Evolutionary conservation across 495 filamentous ascomycete genomes (phyloP).

Genomic region (Talaromyces proteolyticus): DNA sequence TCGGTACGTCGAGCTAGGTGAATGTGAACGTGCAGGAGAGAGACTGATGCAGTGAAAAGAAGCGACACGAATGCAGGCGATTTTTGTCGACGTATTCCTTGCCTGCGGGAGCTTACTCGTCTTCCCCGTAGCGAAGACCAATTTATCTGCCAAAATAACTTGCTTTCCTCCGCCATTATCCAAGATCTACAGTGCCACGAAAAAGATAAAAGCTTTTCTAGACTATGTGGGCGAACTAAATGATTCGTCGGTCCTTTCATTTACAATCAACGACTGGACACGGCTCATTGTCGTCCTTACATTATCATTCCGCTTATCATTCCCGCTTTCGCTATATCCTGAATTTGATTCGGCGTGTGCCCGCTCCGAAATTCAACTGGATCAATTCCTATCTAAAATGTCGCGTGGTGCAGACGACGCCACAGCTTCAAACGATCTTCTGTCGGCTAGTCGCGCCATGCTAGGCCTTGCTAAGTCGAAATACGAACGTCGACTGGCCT

Average conservation of each 20-base stretch:
- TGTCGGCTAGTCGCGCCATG: constrained; percentile 4
- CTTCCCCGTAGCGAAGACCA: constrained; percentile 4
- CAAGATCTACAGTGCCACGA: not conserved
- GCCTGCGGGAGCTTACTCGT: constrained; percentile 1
- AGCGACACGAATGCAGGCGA: constrained; percentile 5
- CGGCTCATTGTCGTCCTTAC: constrained; percentile 4
- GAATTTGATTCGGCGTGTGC: constrained; percentile 4
- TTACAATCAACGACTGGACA: constrained; percentile 7
- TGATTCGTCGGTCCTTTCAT: constrained; percentile 1
- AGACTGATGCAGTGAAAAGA: not conserved
- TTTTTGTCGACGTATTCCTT: constrained; percentile 7
- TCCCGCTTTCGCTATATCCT: constrained; percentile 1
- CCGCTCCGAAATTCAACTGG: constrained; percentile 1
- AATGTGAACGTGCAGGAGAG: not conserved
- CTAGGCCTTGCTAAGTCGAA: constrained; percentile 2
- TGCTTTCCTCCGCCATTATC: not conserved
- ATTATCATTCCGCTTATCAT: constrained; percentile 6
- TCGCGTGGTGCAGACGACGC: not conserved
- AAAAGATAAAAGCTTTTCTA: constrained; percentile 5
- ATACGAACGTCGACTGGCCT: constrained; percentile 3
- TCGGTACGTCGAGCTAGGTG: not conserved
- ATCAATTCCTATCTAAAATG: constrained; percentile 3
- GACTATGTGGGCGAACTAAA: not conserved
- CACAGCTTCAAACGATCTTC: constrained; percentile 2
- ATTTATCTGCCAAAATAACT: not conserved